A percentile compares a stretch with the other conserved stretches of the same genome.
Evolutionary conservation across 2,329 filamentous ascomycete species (phyloP).

Genomic region (Cladophialophora immunda): DNA sequence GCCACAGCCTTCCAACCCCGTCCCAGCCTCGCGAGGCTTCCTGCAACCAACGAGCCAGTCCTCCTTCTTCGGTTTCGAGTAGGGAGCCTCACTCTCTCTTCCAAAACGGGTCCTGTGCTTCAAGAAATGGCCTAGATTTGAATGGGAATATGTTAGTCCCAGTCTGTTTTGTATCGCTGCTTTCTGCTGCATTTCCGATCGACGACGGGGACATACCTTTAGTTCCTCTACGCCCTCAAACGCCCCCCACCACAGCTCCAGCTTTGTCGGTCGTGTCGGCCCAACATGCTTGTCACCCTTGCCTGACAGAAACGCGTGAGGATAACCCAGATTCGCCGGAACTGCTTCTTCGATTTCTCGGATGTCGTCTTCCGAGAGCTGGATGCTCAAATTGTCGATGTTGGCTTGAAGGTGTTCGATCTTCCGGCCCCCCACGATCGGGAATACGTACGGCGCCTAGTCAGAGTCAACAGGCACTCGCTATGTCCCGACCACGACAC

Average conservation of each 20-base stretch:
- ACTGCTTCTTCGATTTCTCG: conserved; percentile 62
- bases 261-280: conserved; percentile 21
- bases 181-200: neutral
- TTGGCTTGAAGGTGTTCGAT: conserved; percentile 63
- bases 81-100: too few species aligned
- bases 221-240: conserved; percentile 26
- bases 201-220: conserved; percentile 15
- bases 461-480: conserved; percentile 31
- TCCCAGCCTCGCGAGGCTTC: too few species aligned
- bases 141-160: neutral
- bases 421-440: conserved; percentile 63
- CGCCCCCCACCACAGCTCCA: conserved; percentile 18
- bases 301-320: conserved; percentile 50
- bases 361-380: conserved; percentile 62
- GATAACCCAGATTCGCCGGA: conserved; percentile 66
- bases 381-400: conserved; percentile 63
- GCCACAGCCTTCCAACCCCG: too few species aligned
- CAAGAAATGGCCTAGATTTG: conserved; percentile 6
- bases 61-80: too few species aligned
- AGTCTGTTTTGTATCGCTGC: neutral
- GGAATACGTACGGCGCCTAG: conserved; percentile 63
- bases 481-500: neutral
- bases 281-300: conserved; percentile 22
- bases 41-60: too few species aligned
- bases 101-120: neutral